phyloP scores from a whole-genome alignment of 2,329 filamentous ascomycete genomes.

The Fusarium sp. region DNA sequence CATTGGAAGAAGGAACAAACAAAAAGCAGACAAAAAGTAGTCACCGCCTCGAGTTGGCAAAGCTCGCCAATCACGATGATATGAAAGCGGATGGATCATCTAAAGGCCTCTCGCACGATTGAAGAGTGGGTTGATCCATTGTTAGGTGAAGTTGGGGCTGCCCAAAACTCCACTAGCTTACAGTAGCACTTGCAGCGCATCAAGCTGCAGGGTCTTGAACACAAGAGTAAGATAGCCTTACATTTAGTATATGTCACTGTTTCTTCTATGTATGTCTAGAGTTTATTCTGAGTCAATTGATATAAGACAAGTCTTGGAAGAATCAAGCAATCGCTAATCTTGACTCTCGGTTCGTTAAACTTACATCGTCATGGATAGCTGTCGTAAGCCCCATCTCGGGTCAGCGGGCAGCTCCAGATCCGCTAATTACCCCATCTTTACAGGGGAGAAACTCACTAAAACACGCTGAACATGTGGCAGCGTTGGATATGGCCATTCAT shows the following conservation, averaged over 20 bases:
- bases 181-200: slow-evolving; percentile 11
- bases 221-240: neutral
- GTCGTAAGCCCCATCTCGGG: slow-evolving; percentile 10
- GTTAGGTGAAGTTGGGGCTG: slow-evolving; percentile 16
- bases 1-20: neutral
- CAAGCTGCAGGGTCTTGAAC: slow-evolving; percentile 11
- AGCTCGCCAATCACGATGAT: slow-evolving; percentile 43
- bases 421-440: slow-evolving; percentile 30
- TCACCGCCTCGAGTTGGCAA: slow-evolving; percentile 33
- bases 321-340: neutral
- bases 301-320: neutral
- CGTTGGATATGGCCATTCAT: neutral
- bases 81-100: slow-evolving; percentile 35
- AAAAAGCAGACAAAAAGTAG: slow-evolving; percentile 9
- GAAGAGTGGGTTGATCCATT: slow-evolving; percentile 38
- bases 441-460: slow-evolving; percentile 22
- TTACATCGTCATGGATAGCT: slow-evolving; percentile 2
- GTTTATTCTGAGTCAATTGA: neutral
- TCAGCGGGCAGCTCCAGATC: slow-evolving; percentile 8
- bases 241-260: neutral
- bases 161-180: slow-evolving; percentile 4
- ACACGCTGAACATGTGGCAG: slow-evolving; percentile 22
- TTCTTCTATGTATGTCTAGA: neutral
- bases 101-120: slow-evolving; percentile 29
- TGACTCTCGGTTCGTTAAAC: neutral